These are phyloP conservation scores for Acrocalymma vagum DNA, from an alignment of 2,329 filamentous ascomycete species.

Conservation along the genomic window DNA sequence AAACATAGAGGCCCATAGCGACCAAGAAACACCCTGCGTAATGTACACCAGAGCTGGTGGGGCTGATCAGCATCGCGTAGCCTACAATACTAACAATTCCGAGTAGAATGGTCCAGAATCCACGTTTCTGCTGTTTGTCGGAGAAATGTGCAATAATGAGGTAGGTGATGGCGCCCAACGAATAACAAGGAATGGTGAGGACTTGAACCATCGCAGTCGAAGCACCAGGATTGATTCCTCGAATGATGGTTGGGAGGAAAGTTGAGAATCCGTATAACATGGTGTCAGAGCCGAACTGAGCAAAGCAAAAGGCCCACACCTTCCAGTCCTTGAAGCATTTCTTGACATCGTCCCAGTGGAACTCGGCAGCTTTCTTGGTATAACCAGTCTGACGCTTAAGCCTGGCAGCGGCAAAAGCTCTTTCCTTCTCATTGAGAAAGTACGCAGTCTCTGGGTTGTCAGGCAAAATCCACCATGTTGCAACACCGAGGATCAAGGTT, in stretches of 20 bases:
- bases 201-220: slow-evolving; percentile 73
- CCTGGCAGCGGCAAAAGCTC: slow-evolving; percentile 62
- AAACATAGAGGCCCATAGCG: slow-evolving; percentile 74
- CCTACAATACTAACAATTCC: slow-evolving; percentile 71
- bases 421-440: slow-evolving; percentile 68
- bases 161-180: slow-evolving; percentile 74
- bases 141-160: slow-evolving; percentile 72
- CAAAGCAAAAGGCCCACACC: slow-evolving; percentile 73
- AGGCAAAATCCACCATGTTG: slow-evolving; percentile 67
- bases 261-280: slow-evolving; percentile 83
- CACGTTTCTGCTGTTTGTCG: slow-evolving; percentile 72
- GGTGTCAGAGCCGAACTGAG: slow-evolving; percentile 76
- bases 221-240: slow-evolving; percentile 69
- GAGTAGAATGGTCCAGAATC: slow-evolving; percentile 70
- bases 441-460: slow-evolving; percentile 72
- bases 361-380: slow-evolving; percentile 59
- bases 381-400: slow-evolving; percentile 60
- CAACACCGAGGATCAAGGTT: slow-evolving; percentile 62
- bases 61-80: slow-evolving; percentile 72
- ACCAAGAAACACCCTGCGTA: slow-evolving; percentile 83
- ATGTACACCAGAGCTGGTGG: slow-evolving; percentile 68
- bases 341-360: slow-evolving; percentile 70
- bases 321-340: slow-evolving; percentile 79
- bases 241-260: slow-evolving; percentile 81
- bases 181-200: slow-evolving; percentile 81